Conservation (phyloP, 2,329 filamentous ascomycete species). For the Pseudopithomyces maydicus region DNA sequence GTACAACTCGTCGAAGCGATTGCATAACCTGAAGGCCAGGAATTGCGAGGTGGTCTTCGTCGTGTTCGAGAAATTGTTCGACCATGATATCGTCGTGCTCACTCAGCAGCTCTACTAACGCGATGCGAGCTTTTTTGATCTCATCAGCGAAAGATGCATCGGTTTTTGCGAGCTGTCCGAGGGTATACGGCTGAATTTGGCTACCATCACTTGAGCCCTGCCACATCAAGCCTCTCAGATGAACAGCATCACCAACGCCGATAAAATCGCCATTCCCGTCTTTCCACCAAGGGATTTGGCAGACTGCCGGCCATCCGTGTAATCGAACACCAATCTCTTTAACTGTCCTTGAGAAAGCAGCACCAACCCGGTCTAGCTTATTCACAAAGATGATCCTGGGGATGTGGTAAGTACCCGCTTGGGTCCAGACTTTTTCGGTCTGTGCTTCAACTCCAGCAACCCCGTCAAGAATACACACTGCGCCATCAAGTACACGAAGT, state of each 20-base stretch:
- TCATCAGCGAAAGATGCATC: conserved; percentile 64
- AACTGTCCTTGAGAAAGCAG: conserved; percentile 81
- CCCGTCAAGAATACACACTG: conserved; percentile 90
- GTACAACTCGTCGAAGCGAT: conserved; percentile 74
- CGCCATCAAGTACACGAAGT: conserved; percentile 83
- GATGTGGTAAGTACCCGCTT: conserved; percentile 83
- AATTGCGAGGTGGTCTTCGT: conserved; percentile 74
- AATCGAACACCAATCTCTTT: conserved; percentile 82
- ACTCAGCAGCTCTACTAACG: conserved; percentile 81
- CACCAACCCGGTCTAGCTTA: conserved; percentile 83
- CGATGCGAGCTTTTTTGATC: conserved; percentile 74
- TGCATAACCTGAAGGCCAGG: conserved; percentile 69
- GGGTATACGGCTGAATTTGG: conserved; percentile 59
- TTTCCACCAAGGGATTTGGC: conserved; percentile 94
- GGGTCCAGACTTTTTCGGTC: conserved; percentile 94
- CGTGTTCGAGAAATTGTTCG: conserved; percentile 78
- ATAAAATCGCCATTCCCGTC: conserved; percentile 72
- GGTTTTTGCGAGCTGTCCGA: conserved; percentile 58
- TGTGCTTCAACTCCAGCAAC: conserved; percentile 96
- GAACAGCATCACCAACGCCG: conserved; percentile 83
- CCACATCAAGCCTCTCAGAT: conserved; percentile 77
- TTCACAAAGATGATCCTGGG: conserved; percentile 83
- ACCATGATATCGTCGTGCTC: conserved; percentile 88
- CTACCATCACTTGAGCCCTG: conserved; percentile 69
- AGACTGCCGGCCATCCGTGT: conserved; percentile 84